A percentile compares a stretch with the other conserved stretches of the same genome.
Evolutionary conservation across 345 rosid species (phyloP).

Genomic region (Lepidium sativum): DNA sequence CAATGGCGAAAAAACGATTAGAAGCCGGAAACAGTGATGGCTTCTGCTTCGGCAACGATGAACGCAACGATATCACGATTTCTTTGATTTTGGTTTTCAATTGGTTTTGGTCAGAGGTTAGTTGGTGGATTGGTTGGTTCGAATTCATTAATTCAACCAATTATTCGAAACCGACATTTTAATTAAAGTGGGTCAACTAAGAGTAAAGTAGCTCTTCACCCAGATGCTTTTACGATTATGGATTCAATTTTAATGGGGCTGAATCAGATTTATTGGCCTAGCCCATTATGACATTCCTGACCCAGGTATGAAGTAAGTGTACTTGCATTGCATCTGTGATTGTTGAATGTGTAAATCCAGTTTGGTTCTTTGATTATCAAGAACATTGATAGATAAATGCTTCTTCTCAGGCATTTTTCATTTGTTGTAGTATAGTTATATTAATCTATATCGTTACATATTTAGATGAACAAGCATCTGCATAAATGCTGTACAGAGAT

Average conservation of each 20-base stretch:
- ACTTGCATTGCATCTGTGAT: neutral
- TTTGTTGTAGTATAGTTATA: neutral
- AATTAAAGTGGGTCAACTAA: too few species aligned
- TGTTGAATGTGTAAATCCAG: neutral
- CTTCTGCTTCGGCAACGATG: too few species aligned
- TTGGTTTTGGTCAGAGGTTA: too few species aligned
- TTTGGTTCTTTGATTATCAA: neutral
- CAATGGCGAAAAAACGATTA: too few species aligned
- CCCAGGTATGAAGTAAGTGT: neutral
- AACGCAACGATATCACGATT: too few species aligned
- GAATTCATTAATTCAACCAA: too few species aligned
- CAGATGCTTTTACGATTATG: too few species aligned
- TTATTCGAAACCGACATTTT: too few species aligned
- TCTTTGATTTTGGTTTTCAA: too few species aligned
- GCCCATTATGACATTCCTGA: neutral
- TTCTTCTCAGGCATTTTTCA: neutral
- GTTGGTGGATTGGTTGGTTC: too few species aligned
- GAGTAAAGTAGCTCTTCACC: too few species aligned
- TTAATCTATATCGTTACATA: neutral
- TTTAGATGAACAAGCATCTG: conserved; percentile 3
- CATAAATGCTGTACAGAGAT: neutral
- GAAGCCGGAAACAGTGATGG: too few species aligned
- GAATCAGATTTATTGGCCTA: neutral
- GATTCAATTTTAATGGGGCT: neutral
- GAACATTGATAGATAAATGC: neutral